Evolutionary conservation across 345 rosid species (phyloP).

Genomic region (Cardamine occulta): DNA sequence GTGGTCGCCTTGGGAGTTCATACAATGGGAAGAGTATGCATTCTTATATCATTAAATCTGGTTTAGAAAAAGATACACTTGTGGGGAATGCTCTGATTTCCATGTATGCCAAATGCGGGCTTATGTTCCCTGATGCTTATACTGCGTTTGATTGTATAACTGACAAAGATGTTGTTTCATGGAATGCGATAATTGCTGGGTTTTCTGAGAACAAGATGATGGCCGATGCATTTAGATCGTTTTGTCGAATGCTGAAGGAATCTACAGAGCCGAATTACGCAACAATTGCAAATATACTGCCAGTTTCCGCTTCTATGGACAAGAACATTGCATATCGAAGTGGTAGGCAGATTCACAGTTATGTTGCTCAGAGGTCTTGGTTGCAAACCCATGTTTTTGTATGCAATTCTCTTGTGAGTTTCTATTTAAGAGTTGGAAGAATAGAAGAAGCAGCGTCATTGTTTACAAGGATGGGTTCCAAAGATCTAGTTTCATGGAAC

Average conservation of each 20-base stretch:
- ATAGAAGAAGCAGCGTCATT: slow-evolving; percentile 61
- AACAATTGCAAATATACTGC: slow-evolving; percentile 63
- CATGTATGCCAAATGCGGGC: slow-evolving; percentile 76
- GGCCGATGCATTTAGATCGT: slow-evolving; percentile 58
- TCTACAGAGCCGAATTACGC: slow-evolving; percentile 59
- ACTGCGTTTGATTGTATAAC: slow-evolving; percentile 58
- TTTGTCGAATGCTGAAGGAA: slow-evolving; percentile 61
- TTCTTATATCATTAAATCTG: slow-evolving; percentile 57
- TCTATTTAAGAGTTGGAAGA: slow-evolving; percentile 64
- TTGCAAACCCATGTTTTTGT: slow-evolving; percentile 55
- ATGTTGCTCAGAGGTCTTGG: slow-evolving; percentile 57
- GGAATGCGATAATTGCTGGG: slow-evolving; percentile 92
- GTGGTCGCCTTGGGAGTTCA: slow-evolving; percentile 61
- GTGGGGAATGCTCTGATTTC: slow-evolving; percentile 80
- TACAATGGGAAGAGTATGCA: slow-evolving; percentile 61
- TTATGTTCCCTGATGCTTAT: slow-evolving; percentile 54
- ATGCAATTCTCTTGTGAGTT: slow-evolving; percentile 77
- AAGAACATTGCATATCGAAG: slow-evolving; percentile 45
- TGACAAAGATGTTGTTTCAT: slow-evolving; percentile 79
- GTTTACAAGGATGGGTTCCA: slow-evolving; percentile 61
- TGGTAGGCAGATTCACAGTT: slow-evolving; percentile 74
- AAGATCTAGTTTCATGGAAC: slow-evolving; percentile 91
- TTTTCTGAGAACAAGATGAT: slow-evolving; percentile 69
- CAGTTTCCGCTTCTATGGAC: slow-evolving; percentile 61
- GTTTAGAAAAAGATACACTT: slow-evolving; percentile 63